A percentile compares a stretch with the other conserved stretches of the same genome.
These are phyloP conservation scores for Mycena citricolor DNA, from an alignment of 1,284 basidiomycete genomes.

Conservation along the genomic window DNA sequence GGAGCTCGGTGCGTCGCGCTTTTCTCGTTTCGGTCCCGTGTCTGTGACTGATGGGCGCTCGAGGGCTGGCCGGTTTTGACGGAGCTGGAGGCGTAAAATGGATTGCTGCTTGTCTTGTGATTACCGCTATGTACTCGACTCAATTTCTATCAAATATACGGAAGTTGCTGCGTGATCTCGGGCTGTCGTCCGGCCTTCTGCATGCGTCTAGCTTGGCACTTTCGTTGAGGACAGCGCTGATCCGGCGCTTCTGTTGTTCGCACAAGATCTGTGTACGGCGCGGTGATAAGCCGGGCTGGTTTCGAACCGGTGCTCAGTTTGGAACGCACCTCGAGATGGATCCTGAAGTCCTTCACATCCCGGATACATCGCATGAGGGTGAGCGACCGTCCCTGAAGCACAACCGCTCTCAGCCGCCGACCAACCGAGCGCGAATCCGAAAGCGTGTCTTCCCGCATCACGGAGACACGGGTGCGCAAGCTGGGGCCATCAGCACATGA, in stretches of 20 bases:
- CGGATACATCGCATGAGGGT: not conserved
- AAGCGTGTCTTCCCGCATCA: constrained; percentile 6
- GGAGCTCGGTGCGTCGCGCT: constrained; percentile 16
- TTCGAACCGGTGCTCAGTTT: too few relatives aligned
- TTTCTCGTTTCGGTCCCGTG: not conserved
- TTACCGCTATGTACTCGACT: too few relatives aligned
- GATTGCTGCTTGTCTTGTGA: too few relatives aligned
- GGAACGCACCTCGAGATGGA: constrained; percentile 1
- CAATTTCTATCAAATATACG: too few relatives aligned
- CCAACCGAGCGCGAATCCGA: constrained; percentile 2
- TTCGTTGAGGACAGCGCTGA: too few relatives aligned
- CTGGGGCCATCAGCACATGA: not conserved
- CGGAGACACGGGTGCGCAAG: constrained; percentile 7
- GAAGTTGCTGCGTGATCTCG: too few relatives aligned
- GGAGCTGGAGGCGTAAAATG: too few relatives aligned
- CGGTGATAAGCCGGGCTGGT: too few relatives aligned
- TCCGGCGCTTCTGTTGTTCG: too few relatives aligned
- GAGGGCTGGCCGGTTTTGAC: constrained; percentile 19
- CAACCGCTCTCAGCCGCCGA: not conserved
- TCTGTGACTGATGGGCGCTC: not conserved
- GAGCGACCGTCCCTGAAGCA: not conserved
- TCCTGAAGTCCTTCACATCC: not conserved
- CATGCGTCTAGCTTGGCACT: too few relatives aligned
- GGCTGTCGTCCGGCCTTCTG: too few relatives aligned
- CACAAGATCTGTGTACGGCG: too few relatives aligned